Evolutionary conservation across 2,329 filamentous ascomycete genomes (phyloP), one percentile per base, ranked within the genome.

Genomic region (Diaporthe amygdali): DNA sequence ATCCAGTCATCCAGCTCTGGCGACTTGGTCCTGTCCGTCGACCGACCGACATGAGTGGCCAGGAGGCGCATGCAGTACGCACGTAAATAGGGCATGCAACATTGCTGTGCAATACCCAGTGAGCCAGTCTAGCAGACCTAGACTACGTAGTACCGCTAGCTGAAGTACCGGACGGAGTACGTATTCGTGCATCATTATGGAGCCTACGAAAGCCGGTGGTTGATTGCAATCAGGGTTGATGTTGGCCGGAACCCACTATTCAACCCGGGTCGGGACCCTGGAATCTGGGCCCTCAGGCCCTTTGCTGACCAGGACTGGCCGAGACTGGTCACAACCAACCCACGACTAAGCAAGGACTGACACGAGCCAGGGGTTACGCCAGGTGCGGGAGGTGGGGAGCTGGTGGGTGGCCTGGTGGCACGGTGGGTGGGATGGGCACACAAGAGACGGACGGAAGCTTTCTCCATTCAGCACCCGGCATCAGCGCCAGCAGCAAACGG

Each of bases 161-260:
- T n/a, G n/a, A n/a, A n/a, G n/a, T n/a, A n/a, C n/a, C n/a, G n/a
- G n/a, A n/a, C n/a, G 37, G 37, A 25, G 22, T 47, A 63, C 41
- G 56, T 63, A 47, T 63, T n/a, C 56, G 41, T 63, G 59, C 59
- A 63, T 63, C 59, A 63, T 47, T 63, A 47, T 63, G 41, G 59
- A 63, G 59, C 59, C 41, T 34, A n/a, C 25, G 41, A 63, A 41
- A 47, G 59, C 59, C 59, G 56, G 25, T 61, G 56, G 17, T 32
- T 61, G 20, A 3, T 25, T 22, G 56, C 37, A 61, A 59, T 59
- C 55, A 30, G 30, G 39, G 30, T 46, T 63, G 39, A 32, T 63
- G 56, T 32, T 34, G 56, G 56, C 56, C 27, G 27, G 39, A 63
- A 32, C 56, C 39, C 56, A 63, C 56, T 46, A 32, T 39, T 63